Base-by-base conservation (phyloP, 768 basidiomycete species). In the Gymnopilus dilepis region DNA sequence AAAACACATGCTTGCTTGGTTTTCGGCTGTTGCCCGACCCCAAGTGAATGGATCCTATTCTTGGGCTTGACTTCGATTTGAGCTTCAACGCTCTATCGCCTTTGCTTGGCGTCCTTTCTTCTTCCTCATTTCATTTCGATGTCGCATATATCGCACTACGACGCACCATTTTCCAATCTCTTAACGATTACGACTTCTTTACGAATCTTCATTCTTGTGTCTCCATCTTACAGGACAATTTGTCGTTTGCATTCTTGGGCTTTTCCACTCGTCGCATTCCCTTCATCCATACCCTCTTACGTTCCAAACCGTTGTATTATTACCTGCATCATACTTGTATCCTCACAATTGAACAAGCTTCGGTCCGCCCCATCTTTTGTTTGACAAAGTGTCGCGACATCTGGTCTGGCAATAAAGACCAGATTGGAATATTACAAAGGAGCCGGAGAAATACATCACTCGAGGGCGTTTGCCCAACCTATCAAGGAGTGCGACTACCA, bases 41-140 rank as follows among this genome's bases (percentile, higher is more conserved):
- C 47, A 30, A 31, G 47, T 31, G 9, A n/a, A 26, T 37, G 17
- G 30, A 4, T 24, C 17, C 4, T 30, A 28, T 50, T 48, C n/a
- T 22, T 48, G 12, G 47, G n/a, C 15, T 50, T 24, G 51, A 24
- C 6, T 40, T 13, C 15, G 52, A 54, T 38, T 17, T 15, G 24
- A 54, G 52, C 52, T 54, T 54, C 52, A 40, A 54, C 52, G 52
- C 52, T 54, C 52, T 54, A 38, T 54, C 52, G 22, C 52, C 52
- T 28, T 37, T 33, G 11, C 17, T 52, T 22, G 8, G 3, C 8
- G 6, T 50, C 12, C 26, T 9, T 41, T n/a, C 40, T 41, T 41
- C 11, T 41, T 41, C 19, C 15, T 8, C 19, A 21, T 41, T n/a
- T 9, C 40, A 21, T 21, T 21, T 9, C 34, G 12, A 6, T 13